Evolutionary conservation across 352 stramenopile species (phyloP).

Genomic region (Phytophthora boehmeriae): DNA sequence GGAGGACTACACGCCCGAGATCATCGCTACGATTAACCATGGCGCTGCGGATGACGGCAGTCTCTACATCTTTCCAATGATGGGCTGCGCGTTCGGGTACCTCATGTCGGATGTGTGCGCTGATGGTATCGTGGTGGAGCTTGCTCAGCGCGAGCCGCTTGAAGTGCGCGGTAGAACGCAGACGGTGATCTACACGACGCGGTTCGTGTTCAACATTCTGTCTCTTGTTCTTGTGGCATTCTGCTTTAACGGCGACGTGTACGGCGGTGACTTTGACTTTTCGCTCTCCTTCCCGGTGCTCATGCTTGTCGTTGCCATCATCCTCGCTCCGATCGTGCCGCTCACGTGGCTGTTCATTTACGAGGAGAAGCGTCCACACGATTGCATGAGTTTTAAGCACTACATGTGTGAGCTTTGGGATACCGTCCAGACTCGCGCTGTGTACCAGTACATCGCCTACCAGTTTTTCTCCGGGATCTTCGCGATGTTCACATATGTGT

Average conservation of each 20-base stretch:
- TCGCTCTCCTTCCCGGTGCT: conserved; percentile 47
- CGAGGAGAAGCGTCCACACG: conserved; percentile 34
- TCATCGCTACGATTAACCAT: conserved; percentile 46
- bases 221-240: conserved; percentile 46
- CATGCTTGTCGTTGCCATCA: conserved; percentile 45
- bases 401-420: conserved; percentile 60
- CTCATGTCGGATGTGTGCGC: conserved; percentile 53
- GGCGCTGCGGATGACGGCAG: conserved; percentile 35
- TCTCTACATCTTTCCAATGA: conserved; percentile 53
- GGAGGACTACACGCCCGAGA: conserved; percentile 46
- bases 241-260: conserved; percentile 56
- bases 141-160: conserved; percentile 52
- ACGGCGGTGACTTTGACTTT: conserved; percentile 55
- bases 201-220: conserved; percentile 42
- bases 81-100: conserved; percentile 51
- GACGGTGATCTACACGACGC: conserved; percentile 57
- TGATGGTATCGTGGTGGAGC: conserved; percentile 55
- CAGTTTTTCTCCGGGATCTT: conserved; percentile 51
- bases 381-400: conserved; percentile 40
- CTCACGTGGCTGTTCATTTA: conserved; percentile 52
- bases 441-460: conserved; percentile 61
- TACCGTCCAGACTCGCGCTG: conserved; percentile 47
- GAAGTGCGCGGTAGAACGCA: conserved; percentile 52
- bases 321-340: conserved; percentile 36
- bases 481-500: conserved; percentile 41